Evolutionary conservation across 257 asterid genomes (phyloP).

Genomic region (Nicotiana attenuata): DNA sequence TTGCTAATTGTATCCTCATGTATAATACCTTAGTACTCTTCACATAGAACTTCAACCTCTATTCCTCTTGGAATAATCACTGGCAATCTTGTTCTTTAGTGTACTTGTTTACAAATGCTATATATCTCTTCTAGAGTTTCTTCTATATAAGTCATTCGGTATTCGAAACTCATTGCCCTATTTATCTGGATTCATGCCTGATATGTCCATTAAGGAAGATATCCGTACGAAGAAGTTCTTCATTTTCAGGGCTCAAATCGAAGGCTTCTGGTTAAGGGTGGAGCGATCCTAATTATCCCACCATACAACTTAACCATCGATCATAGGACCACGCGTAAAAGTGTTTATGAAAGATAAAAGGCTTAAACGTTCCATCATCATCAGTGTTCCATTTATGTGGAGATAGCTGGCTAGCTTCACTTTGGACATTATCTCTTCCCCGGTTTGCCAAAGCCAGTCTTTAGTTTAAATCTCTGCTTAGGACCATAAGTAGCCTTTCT

Average conservation of each 20-base stretch:
- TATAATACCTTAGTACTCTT: neutral
- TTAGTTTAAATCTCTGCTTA: too few species aligned
- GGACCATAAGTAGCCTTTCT: too few species aligned
- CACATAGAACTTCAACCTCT: neutral
- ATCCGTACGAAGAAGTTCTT: neutral
- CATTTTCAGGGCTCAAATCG: neutral
- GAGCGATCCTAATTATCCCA: too few species aligned
- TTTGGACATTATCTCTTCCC: too few species aligned
- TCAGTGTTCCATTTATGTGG: too few species aligned
- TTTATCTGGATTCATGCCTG: too few species aligned
- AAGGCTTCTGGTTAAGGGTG: neutral
- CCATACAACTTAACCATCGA: too few species aligned
- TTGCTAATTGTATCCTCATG: neutral
- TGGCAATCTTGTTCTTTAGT: neutral
- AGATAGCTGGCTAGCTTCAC: too few species aligned
- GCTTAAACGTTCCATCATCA: too few species aligned
- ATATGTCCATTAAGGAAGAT: neutral
- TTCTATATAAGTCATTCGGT: neutral
- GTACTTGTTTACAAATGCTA: neutral
- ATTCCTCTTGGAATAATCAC: neutral
- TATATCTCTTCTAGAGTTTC: neutral
- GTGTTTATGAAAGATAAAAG: too few species aligned
- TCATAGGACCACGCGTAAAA: too few species aligned
- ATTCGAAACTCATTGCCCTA: neutral
- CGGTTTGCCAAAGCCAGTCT: too few species aligned